These are phyloP conservation scores for Caloboletus inedulis DNA, from an alignment of 1,284 basidiomycete species.

Conservation along the genomic window DNA sequence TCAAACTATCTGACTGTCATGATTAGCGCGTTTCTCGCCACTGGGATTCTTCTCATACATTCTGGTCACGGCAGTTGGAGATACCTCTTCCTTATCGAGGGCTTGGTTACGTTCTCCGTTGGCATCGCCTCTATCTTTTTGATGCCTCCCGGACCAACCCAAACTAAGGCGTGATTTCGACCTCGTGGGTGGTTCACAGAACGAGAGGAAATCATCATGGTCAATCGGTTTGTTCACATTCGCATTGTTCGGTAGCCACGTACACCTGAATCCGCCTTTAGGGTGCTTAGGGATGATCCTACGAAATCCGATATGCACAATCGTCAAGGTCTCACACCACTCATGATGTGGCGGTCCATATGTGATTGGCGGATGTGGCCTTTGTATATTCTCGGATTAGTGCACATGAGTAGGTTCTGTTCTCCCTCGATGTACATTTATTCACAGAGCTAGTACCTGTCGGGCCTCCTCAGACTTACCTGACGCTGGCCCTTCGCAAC, in stretches of 20 bases:
- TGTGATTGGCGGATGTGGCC: constrained; percentile 58
- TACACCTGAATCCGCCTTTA: constrained; percentile 8
- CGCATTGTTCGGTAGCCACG: background rate
- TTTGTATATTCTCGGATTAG: constrained; percentile 46
- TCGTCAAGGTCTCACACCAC: constrained; percentile 48
- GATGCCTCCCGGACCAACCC: constrained; percentile 68
- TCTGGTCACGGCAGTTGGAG: constrained; percentile 60
- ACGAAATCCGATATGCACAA: constrained; percentile 65
- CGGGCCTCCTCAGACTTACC: constrained; percentile 47
- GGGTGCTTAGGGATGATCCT: constrained; percentile 57
- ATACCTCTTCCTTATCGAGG: constrained; percentile 59
- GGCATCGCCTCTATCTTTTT: constrained; percentile 60
- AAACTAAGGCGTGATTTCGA: constrained; percentile 62
- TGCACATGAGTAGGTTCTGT: constrained; percentile 39
- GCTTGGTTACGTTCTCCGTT: constrained; percentile 49
- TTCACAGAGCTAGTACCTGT: constrained; percentile 39
- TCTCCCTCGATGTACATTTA: background rate
- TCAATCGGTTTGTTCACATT: constrained; percentile 41
- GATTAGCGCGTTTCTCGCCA: constrained; percentile 59
- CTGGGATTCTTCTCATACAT: constrained; percentile 58
- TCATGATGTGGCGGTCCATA: constrained; percentile 46
- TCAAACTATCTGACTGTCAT: constrained; percentile 53
- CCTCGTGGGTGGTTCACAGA: constrained; percentile 55
- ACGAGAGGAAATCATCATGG: constrained; percentile 55
- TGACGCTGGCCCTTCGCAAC: constrained; percentile 50